Percentiles rank a stretch among this genome's conserved stretches.
Evolutionary conservation across 441 rosid species (phyloP).

Genomic region (Bocquillonia castaneifolia): DNA sequence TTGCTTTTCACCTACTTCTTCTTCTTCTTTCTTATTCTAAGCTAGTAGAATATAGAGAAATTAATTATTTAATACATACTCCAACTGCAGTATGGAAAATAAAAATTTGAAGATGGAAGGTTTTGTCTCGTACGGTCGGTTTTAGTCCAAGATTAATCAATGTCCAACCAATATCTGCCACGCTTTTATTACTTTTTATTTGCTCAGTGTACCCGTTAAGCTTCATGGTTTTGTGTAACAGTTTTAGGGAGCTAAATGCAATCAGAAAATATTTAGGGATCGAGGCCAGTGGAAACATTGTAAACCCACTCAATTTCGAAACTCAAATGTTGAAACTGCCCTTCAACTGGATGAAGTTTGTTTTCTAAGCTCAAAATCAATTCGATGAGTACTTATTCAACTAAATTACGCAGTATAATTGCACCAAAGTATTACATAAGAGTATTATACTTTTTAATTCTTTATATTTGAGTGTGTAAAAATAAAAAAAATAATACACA

Average conservation of each 20-base stretch:
- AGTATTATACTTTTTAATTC: too few species aligned
- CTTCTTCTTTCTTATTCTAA: constrained; percentile 27
- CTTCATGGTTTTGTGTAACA: not conserved
- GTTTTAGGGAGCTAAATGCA: not conserved
- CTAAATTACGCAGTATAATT: too few species aligned
- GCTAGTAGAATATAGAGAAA: too few species aligned
- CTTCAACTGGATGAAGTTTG: too few species aligned
- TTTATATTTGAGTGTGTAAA: too few species aligned
- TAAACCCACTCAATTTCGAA: too few species aligned
- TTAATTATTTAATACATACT: not conserved
- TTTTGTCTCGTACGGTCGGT: constrained; percentile 34
- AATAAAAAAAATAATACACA: too few species aligned
- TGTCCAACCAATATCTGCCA: constrained; percentile 33
- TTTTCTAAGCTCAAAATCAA: too few species aligned
- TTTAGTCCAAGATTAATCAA: constrained; percentile 26
- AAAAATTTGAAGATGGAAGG: constrained; percentile 14
- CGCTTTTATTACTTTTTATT: constrained; percentile 15
- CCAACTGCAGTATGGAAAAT: constrained; percentile 26
- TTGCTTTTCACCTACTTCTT: constrained; percentile 61
- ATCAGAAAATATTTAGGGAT: not conserved
- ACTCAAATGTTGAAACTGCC: too few species aligned
- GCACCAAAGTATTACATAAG: too few species aligned
- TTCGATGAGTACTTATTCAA: too few species aligned
- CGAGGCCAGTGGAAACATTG: too few species aligned
- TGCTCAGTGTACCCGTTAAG: not conserved